Conservation (phyloP, 1,139 yeast genomes). For the Trichomonascaceae sp. region DNA sequence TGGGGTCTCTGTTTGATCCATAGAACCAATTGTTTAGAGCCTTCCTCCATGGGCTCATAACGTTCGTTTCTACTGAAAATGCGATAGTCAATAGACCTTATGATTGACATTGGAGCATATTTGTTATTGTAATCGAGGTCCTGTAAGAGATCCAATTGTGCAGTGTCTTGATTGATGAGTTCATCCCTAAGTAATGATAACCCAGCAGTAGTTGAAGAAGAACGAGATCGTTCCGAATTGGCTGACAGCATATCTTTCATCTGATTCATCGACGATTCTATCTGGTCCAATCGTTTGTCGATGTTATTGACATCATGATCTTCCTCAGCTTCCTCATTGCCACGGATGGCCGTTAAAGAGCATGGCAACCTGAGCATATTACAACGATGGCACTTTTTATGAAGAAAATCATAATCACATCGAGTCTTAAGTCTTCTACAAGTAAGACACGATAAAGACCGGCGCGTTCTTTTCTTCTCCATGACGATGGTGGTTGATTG, state of each 20-base stretch:
- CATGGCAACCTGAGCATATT: slow-evolving; percentile 41
- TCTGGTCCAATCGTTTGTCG: slow-evolving; percentile 3
- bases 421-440: slow-evolving; percentile 50
- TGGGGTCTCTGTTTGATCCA: slow-evolving; percentile 35
- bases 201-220: background rate
- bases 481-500: too few species aligned
- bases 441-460: slow-evolving; percentile 43
- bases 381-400: slow-evolving; percentile 46
- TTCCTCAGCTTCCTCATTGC: slow-evolving; percentile 6
- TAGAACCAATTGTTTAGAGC: slow-evolving; percentile 36
- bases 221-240: background rate
- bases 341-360: slow-evolving; percentile 32
- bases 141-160: background rate
- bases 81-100: slow-evolving; percentile 39
- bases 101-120: slow-evolving; percentile 38
- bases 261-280: slow-evolving; percentile 3
- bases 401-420: slow-evolving; percentile 41
- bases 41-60: slow-evolving; percentile 29
- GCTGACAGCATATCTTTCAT: slow-evolving; percentile 3
- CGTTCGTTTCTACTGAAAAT: slow-evolving; percentile 32
- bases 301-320: slow-evolving; percentile 3
- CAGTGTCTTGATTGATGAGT: background rate
- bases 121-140: slow-evolving; percentile 2
- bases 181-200: background rate
- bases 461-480: slow-evolving; percentile 35